Evolutionary conservation across 2,329 filamentous ascomycete genomes (phyloP).

Genomic region (Xylaria sp.): DNA sequence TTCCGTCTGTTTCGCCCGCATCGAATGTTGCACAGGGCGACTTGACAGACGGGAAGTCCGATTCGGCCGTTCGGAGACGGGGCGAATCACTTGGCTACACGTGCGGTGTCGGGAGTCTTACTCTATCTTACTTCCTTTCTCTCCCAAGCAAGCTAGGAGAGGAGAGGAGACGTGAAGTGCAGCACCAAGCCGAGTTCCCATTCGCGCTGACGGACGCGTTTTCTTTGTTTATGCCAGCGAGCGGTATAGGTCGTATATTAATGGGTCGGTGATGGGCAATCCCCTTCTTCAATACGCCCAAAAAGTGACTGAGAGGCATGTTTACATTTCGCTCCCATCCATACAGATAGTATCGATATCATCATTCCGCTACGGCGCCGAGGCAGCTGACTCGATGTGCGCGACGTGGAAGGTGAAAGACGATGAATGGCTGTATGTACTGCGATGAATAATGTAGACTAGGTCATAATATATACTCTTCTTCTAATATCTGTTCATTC

Average conservation of each 20-base stretch:
- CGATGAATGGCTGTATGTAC: constrained; percentile 1
- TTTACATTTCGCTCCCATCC: constrained; percentile 24
- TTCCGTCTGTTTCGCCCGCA: neutral
- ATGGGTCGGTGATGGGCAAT: constrained; percentile 19
- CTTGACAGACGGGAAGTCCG: constrained; percentile 20
- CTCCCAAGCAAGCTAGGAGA: constrained; percentile 17
- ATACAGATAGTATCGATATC: constrained; percentile 20
- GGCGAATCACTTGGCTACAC: constrained; percentile 35
- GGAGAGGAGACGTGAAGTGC: constrained; percentile 20
- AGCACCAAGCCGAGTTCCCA: constrained; percentile 30
- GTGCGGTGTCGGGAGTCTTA: constrained; percentile 20
- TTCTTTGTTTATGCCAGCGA: constrained; percentile 28
- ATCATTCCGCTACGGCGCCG: constrained; percentile 26
- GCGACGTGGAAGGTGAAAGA: constrained; percentile 28
- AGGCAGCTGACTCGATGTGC: constrained; percentile 27
- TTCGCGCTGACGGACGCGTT: constrained; percentile 27
- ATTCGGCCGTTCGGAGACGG: constrained; percentile 23
- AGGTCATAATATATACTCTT: constrained; percentile 21
- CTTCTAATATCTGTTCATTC: neutral
- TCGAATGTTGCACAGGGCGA: constrained; percentile 2
- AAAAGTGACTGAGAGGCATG: neutral
- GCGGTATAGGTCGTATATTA: constrained; percentile 24
- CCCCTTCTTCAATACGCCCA: constrained; percentile 13
- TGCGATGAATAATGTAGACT: constrained; percentile 2
- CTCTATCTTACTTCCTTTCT: neutral